Base-by-base conservation (phyloP, 306 rosid species). In the Lupinus albus region DNA sequence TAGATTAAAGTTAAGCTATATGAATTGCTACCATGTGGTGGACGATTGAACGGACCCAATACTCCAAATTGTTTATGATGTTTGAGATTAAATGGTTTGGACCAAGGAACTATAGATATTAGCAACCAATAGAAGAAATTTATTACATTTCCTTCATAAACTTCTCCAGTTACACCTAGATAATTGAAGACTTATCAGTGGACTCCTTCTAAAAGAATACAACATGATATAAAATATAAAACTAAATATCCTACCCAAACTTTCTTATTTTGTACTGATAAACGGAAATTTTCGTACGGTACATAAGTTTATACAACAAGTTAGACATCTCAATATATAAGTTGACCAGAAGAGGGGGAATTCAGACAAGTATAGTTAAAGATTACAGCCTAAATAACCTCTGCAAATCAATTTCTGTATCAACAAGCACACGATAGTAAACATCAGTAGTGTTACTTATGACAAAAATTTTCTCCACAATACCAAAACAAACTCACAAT, bases 341-440 rank as follows among this genome's bases (percentile, higher is more conserved):
- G 33, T 61, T 51, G 0, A 32, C 32, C 51, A 39, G 10, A 41
- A 56, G 53, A 38, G 9, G 35, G 3, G 32, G 32, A 60, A 68
- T 50, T 46, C 11, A 68, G 30, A 44, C 1, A 64, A 5, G 18
- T 45, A 15, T 17, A 32, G 13, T 16, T 12, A 9, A 65, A 45
- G 13, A n/a, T 21, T 10, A 50, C 15, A 61, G 18, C 79, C 14
- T 5, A 68, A 41, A 61, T 8, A 32, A 17, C 70, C 54, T 47
- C 21, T 4, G 51, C 13, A 35, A 46, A 36, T 41, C 7, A 81
- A 49, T 72, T 64, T 4, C 3, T 45, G n/a, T 1, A 73, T 51
- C 60, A 11, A 62, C 71, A 64, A 42, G 71, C 73, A 41, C 58
- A 78, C 68, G 68, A n/a, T 68, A 60, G 13, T 76, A 76, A 63